Base-by-base conservation (phyloP, 345 rosid species). In the Linum tenue region DNA sequence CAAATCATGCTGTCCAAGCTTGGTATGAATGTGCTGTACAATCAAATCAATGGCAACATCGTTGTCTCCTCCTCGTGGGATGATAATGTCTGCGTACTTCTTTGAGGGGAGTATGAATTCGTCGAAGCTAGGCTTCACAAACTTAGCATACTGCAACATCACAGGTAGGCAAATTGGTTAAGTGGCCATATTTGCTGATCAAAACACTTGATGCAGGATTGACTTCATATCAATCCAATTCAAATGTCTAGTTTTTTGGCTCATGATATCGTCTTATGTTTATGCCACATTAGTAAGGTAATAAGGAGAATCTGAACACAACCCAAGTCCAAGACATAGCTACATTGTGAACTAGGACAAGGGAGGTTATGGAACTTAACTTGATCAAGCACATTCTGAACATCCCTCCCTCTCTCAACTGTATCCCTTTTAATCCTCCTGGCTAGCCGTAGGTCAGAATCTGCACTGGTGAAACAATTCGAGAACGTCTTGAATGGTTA, bases 101-200 rank as follows among this genome's bases (percentile, higher is more conserved):
- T 87, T 92, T 2, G 94, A 81, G 12, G 98, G 96, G 64, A 90
- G 78, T 60, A 92, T 87, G 67, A 77, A 88, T 64, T 90, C 96
- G 56, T 92, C 98, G 4, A 92, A 92, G 67, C 97, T 90, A 4
- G 95, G 96, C 80, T 92, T 92, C 66, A 90, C 97, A 66, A 79
- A 92, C 79, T 77, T 83, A 1, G 85, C 69, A 70, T 90, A 88
- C 98, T 92, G 82, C 77, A 81, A 72, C 16, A 60, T 14, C 48
- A 55, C n/a, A 70, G 63, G 39, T 51, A 65, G 31, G 38, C 9
- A 16, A 31, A 5, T 63, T 4, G 41, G 50, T 50, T 56, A 74
- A 57, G 0, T 22, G 31, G 31, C 31, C 31, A 22, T 22, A 22
- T 22, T 22, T 22, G 31, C 31, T 0, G 31, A 22, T 22, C 31